phyloP scores from a whole-genome alignment of 2,329 filamentous ascomycete genomes.

The Pestalotiopsis sp. region DNA sequence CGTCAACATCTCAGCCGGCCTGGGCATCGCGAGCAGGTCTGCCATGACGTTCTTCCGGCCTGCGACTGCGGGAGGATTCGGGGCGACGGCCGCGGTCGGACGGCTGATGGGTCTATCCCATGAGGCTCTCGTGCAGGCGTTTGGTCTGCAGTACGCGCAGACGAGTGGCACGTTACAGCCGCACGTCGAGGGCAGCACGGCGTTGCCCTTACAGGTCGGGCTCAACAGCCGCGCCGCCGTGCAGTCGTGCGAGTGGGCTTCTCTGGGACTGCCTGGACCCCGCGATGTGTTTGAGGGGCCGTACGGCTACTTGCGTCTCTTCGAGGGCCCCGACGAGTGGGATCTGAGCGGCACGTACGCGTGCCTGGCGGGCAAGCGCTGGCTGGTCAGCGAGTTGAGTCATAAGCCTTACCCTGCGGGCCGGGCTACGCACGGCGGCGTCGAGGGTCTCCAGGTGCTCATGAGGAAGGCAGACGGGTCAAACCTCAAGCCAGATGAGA shows the following conservation, averaged over 20 bases:
- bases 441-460: conserved; percentile 12
- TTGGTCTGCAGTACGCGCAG: conserved; percentile 14
- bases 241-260: conserved; percentile 10
- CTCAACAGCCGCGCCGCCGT: conserved; percentile 13
- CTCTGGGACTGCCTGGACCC: background rate
- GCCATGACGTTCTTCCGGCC: conserved; percentile 14
- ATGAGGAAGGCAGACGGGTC: conserved; percentile 7
- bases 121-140: conserved; percentile 10
- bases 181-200: conserved; percentile 12
- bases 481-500: conserved; percentile 51
- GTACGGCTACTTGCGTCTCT: conserved; percentile 10
- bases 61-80: conserved; percentile 12
- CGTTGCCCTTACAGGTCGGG: conserved; percentile 12
- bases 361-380: conserved; percentile 6
- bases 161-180: conserved; percentile 15
- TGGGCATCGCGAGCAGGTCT: conserved; percentile 12
- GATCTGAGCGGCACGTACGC: conserved; percentile 5
- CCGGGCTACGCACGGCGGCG: conserved; percentile 12
- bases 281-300: conserved; percentile 11
- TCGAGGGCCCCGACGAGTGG: conserved; percentile 11
- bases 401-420: conserved; percentile 14
- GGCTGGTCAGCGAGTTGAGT: conserved; percentile 13
- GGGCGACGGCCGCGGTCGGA: conserved; percentile 11
- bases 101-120: conserved; percentile 8
- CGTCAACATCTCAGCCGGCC: conserved; percentile 12